Evolutionary conservation across 2,329 filamentous ascomycete species (phyloP).

Genomic region (Aspergillus ibericus): DNA sequence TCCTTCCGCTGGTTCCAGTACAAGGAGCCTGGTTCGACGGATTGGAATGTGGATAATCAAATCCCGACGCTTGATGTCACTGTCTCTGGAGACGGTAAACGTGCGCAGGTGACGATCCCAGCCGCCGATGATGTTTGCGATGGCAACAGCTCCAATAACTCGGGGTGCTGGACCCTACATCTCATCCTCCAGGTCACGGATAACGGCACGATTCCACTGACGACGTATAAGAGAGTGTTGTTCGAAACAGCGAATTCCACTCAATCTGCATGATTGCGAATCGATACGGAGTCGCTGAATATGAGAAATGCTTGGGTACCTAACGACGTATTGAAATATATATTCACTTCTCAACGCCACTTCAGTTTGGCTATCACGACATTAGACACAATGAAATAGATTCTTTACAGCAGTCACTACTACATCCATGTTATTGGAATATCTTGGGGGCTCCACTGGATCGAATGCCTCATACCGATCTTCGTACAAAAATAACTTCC

Average conservation of each 20-base stretch:
- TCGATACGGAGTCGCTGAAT: no score
- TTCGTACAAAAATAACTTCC: no score
- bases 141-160: slow-evolving; percentile 7
- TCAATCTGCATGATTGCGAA: not conserved
- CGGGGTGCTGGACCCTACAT: slow-evolving; percentile 20
- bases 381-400: no score
- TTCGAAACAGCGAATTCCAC: slow-evolving; percentile 21
- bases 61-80: slow-evolving; percentile 17
- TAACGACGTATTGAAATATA: no score
- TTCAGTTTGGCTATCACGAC: no score
- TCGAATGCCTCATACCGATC: no score
- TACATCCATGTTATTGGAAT: no score
- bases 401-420: no score
- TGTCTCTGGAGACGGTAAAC: slow-evolving; percentile 10
- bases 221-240: slow-evolving; percentile 24
- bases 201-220: slow-evolving; percentile 19
- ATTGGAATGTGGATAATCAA: slow-evolving; percentile 18
- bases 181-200: slow-evolving; percentile 24
- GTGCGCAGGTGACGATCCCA: slow-evolving; percentile 20
- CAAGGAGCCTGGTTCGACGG: slow-evolving; percentile 17
- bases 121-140: slow-evolving; percentile 20
- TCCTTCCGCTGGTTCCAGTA: slow-evolving; percentile 28
- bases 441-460: no score
- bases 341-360: no score
- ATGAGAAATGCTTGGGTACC: no score